Evolutionary conservation across 371 early-diverging fungal species (phyloP), one percentile per base, ranked within the genome.

Genomic region (Mortierella sp.): DNA sequence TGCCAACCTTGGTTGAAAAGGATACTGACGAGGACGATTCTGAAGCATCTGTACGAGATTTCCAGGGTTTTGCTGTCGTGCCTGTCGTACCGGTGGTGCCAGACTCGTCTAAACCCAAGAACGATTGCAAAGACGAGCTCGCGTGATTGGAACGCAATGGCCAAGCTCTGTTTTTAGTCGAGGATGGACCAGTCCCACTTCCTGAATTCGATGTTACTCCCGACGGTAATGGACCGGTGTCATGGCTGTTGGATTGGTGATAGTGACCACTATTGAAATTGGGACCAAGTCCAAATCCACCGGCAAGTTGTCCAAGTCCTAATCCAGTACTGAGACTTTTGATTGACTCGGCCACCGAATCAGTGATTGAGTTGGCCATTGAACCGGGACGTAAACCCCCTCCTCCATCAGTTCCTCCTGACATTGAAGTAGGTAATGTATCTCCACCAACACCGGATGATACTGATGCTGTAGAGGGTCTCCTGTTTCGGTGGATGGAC

Each of bases 341-440:
- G 58, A 76, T 71, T 25, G 77, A 76, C 64, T 68, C 77, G 55
- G 77, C 37, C 7, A 76, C 77, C 29, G 77, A 68, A 11, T 71
- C 77, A 0, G 77, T 56, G 44, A 76, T 60, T 15, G 75, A 69
- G 4, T 21, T 25, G 14, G 60, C 26, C 37, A 37, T 37, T 11
- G 57, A 57, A 11, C 57, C 29, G 25, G 57, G 37, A 18, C 37
- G 57, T 57, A 18, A 18, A 23, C 12, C 25, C 11, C 19, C 19
- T 28, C 1, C 60, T 60, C 4, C 19, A 60, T 60, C 43, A 1
- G n/a, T 18, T 16, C 15, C 60, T 45, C 29, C 28, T 26, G 57
- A 29, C 1, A 30, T 16, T 1, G 57, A 28, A 30, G 30, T 28
- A 0, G 57, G n/a, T 16, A 26, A 6, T 12, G 29, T 28, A 26